These are phyloP conservation scores for Sclerospora graminicola DNA, from an alignment of 352 stramenopile species.

Conservation along the genomic window DNA sequence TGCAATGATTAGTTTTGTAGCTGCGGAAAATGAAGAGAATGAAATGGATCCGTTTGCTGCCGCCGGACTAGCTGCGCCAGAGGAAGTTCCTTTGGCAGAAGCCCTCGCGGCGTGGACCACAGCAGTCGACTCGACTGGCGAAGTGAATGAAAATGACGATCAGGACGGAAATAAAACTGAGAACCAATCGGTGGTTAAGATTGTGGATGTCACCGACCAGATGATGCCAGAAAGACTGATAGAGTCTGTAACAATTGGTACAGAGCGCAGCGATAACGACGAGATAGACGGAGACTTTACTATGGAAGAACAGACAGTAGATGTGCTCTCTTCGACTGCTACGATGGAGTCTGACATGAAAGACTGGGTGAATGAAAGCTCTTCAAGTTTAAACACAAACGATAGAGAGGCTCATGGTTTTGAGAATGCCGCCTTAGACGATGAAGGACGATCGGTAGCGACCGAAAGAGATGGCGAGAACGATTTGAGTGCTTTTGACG, in stretches of 20 bases:
- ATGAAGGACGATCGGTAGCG: not conserved
- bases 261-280: constrained; percentile 1
- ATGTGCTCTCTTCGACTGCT: not conserved
- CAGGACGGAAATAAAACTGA: not conserved
- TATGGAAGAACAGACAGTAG: not conserved
- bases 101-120: constrained; percentile 19
- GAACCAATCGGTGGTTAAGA: not conserved
- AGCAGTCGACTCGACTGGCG: not conserved
- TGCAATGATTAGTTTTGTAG: constrained; percentile 10
- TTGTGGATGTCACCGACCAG: not conserved
- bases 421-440: constrained; percentile 3
- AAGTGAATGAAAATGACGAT: constrained; percentile 1
- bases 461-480: too few species aligned
- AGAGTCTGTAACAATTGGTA: not conserved
- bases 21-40: constrained; percentile 7
- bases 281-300: not conserved
- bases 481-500: too few species aligned
- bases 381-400: not conserved
- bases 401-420: constrained; percentile 3
- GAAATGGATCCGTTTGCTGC: constrained; percentile 24
- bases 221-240: not conserved
- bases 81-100: constrained; percentile 17
- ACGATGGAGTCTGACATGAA: not conserved
- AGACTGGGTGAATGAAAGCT: not conserved
- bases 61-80: constrained; percentile 15